Evolutionary conservation across 306 rosid species (phyloP).

Genomic region (Trifolium fragiferum): DNA sequence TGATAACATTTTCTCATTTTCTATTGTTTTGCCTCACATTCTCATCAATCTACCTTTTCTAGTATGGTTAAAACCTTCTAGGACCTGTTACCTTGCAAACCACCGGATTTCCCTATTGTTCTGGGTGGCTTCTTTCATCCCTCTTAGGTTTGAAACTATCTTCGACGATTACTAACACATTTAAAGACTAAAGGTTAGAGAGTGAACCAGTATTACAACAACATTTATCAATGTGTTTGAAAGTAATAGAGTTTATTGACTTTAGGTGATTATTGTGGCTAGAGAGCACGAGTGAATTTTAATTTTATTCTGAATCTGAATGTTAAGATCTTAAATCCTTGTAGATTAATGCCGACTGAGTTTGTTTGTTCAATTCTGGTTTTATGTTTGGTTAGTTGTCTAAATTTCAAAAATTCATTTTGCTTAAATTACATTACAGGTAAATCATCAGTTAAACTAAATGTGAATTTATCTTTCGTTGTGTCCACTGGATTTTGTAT

Average conservation of each 20-base stretch:
- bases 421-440: not conserved
- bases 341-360: not conserved
- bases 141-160: no score
- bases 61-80: conserved; percentile 3
- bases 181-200: no score
- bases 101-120: no score
- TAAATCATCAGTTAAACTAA: conserved; percentile 17
- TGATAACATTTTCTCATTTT: not conserved
- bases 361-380: not conserved
- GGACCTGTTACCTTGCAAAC: no score
- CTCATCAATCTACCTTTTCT: not conserved
- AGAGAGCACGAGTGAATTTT: no score
- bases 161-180: no score
- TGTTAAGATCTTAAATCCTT: not conserved
- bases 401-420: conserved; percentile 5
- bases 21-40: not conserved
- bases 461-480: conserved; percentile 30
- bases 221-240: no score
- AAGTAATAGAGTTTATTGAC: no score
- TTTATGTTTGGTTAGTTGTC: not conserved
- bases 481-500: conserved; percentile 83
- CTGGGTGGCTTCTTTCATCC: no score
- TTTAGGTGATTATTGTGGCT: no score
- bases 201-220: no score
- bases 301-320: conserved; percentile 2